Evolutionary conservation across 306 rosid species (phyloP).

Genomic region (Calophaca sinica): DNA sequence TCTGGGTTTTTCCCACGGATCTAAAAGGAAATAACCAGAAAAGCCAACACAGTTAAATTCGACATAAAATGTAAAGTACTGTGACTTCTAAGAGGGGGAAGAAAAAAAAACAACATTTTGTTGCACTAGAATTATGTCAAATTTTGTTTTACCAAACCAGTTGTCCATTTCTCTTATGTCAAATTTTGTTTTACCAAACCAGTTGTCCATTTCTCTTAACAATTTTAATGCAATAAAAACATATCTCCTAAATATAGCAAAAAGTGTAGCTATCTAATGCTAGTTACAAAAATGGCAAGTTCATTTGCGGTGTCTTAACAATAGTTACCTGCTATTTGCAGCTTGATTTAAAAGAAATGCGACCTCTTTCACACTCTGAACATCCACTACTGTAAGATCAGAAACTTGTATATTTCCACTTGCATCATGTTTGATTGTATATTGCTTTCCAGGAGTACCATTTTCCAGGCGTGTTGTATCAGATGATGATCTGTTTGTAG

Average conservation of each 20-base stretch:
- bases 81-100: conserved; percentile 6
- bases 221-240: too few relatives aligned
- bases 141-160: too few relatives aligned
- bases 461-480: conserved; percentile 60
- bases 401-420: conserved; percentile 82
- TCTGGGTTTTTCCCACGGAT: conserved; percentile 97
- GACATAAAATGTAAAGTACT: conserved; percentile 4
- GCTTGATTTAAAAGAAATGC: conserved; percentile 88
- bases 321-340: conserved; percentile 83
- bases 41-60: conserved; percentile 31
- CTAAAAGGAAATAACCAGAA: conserved; percentile 51
- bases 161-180: background rate
- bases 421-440: conserved; percentile 86
- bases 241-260: too few relatives aligned
- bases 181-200: background rate
- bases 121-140: background rate
- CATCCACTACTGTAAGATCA: conserved; percentile 94
- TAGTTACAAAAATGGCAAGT: too few relatives aligned
- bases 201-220: too few relatives aligned
- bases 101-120: conserved; percentile 7
- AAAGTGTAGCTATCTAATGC: too few relatives aligned
- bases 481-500: conserved; percentile 64
- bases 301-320: too few relatives aligned
- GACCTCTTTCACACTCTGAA: conserved; percentile 87
- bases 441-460: conserved; percentile 80